phyloP scores from a whole-genome alignment of 345 rosid species.

The Populus tremula region DNA sequence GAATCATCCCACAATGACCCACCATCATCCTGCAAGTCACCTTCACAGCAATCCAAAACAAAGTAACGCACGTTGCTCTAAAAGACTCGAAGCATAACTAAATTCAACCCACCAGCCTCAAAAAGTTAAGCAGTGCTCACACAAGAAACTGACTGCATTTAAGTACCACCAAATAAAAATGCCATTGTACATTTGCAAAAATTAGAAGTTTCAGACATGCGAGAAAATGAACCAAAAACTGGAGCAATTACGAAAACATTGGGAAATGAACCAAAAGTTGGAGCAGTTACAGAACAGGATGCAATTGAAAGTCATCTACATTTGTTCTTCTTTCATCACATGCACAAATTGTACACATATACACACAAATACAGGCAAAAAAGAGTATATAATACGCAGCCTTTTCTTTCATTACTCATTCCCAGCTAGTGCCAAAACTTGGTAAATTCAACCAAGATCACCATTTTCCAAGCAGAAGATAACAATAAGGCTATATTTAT shows the following conservation, averaged over 20 bases:
- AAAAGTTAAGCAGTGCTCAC: too few relatives aligned
- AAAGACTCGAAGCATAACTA: too few relatives aligned
- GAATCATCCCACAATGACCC: slow-evolving; percentile 43
- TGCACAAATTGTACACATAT: background rate
- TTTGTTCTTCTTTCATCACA: background rate
- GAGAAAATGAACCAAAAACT: background rate
- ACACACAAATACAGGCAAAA: background rate
- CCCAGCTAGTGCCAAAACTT: background rate
- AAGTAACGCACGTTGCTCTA: too few relatives aligned
- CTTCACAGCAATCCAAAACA: slow-evolving; percentile 29
- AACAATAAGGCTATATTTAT: too few relatives aligned
- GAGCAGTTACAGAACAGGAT: background rate
- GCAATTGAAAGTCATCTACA: background rate
- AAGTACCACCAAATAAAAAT: background rate
- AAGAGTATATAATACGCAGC: background rate
- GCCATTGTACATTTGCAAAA: background rate
- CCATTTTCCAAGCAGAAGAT: background rate
- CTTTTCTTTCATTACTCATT: background rate
- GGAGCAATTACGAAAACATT: background rate
- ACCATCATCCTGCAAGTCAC: slow-evolving; percentile 29
- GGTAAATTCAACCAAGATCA: background rate
- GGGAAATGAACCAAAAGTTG: background rate
- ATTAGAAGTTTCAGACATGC: background rate
- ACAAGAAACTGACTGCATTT: background rate
- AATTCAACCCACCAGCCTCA: too few relatives aligned